Base-by-base conservation (phyloP, 2,329 filamentous ascomycete species). In the Chrysosporium queenslandicum region DNA sequence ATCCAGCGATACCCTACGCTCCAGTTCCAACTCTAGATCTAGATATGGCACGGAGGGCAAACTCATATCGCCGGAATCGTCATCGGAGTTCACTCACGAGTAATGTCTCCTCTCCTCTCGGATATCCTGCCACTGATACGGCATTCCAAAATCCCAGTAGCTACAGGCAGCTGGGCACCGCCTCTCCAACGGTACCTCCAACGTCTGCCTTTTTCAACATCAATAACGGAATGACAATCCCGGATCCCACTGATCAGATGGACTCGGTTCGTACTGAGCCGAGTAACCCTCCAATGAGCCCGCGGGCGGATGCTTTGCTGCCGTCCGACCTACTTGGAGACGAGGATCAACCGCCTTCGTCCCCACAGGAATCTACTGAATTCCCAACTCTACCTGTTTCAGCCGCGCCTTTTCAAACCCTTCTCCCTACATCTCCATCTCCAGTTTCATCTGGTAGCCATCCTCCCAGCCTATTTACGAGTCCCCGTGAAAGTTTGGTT, bases 231-330 rank as follows among this genome's bases (percentile, higher is more conserved):
- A 82, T 81, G 77, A 76, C 77, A 3, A 61, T 80, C n/a, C 67
- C 72, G 4, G 62, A 66, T 53, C 66, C 71, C 18, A 61, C 66
- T 4, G 68, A 72, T 40, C 67, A 68, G 21, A 59, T 71, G 2
- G 64, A 67, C 23, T 58, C 63, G 12, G 60, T 65, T 56, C 72
- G 76, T 25, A 71, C 74, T 14, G 79, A 83, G 25, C 66, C 74
- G 32, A 75, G 74, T 36, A 80, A 78, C 25, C 78, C 77, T 8
- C 77, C 78, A 11, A 83, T 83, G 79, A 82, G 79, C 60, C 81
- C 81, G 1, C 75, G 77, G 18, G 80, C 80, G 14, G 79, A 80
- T 56, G 75, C 78, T 23, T 65, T 83, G 18, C 66, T 84, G 5
- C 81, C 81, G 2, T 79, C 80, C 1, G 79, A 80, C 59, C 69